Evolutionary conservation across 1,139 yeast genomes (phyloP).

Genomic region (Cylindricascospora bacillispora): DNA sequence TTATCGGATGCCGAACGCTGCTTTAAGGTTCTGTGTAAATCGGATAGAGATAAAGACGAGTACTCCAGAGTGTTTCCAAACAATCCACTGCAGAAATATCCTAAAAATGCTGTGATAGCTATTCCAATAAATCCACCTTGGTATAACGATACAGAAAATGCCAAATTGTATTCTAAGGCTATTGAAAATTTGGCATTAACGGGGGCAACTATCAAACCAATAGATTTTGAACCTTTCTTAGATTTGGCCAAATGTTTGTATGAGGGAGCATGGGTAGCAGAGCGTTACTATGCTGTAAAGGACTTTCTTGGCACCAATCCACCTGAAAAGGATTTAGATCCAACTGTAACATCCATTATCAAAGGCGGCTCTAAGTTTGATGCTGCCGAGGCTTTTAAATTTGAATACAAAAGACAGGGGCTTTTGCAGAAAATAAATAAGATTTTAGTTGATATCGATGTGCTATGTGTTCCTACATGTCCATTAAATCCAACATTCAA

Average conservation of each 20-base stretch:
- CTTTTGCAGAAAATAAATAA: conserved; percentile 53
- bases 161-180: conserved; percentile 50
- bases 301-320: conserved; percentile 65
- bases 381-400: conserved; percentile 76
- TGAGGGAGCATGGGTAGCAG: conserved; percentile 99
- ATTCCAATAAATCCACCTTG: conserved; percentile 63
- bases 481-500: conserved; percentile 79
- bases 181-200: conserved; percentile 39
- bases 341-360: conserved; percentile 68
- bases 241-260: conserved; percentile 81
- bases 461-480: conserved; percentile 79
- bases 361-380: conserved; percentile 62
- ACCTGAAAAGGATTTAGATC: conserved; percentile 62
- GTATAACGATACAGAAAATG: conserved; percentile 73
- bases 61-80: conserved; percentile 66
- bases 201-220: conserved; percentile 46
- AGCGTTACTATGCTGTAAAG: conserved; percentile 72
- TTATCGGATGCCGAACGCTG: conserved; percentile 72
- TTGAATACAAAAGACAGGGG: conserved; percentile 71
- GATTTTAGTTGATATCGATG: conserved; percentile 51
- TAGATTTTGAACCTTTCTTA: conserved; percentile 62
- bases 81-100: conserved; percentile 49
- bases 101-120: conserved; percentile 51
- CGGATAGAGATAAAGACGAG: conserved; percentile 62
- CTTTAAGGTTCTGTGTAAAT: conserved; percentile 56